Evolutionary conservation across 192 early-diverging fungal species (phyloP), one percentile per base, ranked within the genome.

Genomic region (Linnemannia hyalina): DNA sequence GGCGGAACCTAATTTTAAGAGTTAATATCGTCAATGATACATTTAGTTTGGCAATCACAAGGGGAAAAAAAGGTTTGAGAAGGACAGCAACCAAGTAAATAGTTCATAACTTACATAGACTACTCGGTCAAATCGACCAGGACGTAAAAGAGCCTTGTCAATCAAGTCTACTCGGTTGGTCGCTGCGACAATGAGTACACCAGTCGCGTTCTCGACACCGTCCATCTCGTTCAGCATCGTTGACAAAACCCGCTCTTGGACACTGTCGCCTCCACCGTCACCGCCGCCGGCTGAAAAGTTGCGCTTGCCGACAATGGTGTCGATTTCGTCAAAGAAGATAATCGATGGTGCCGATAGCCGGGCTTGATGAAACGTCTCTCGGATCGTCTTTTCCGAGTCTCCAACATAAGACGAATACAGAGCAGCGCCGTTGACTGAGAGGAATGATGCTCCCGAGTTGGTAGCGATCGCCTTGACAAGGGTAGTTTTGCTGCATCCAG

Each of bases 401-500:
- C 97, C 97, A 10, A 98, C 95, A 90, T 82, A 94, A 0, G 96
- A 91, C 15, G 94, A 95, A 85, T 95, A 98, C 10, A 97, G 52
- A 32, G 92, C 91, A 8, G 96, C 96, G 8, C 96, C 96, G 85
- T 95, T 95, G 35, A 97, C 88, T 5, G 94, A 93, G 6, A 96
- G 87, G 82, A 97, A 97, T 6, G 94, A 93, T 6, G 95, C 92
- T n/a, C 93, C 92, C 16, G 94, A 93, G 22, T 93, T 93, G n/a
- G 93, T 90, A 0, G 98, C 98, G 71, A 99, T 94, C 18, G 93
- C 91, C 81, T 94, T 96, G 13, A 96, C 97, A 9, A 99, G 88
- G 1, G 98, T 98, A 1, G 99, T 99, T 83, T 99, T 99, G 89
- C 96, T 96, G 88, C 98, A 99, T 15, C 97, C 99, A 5, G 99